A percentile compares a stretch with the other conserved stretches of the same genome.
phyloP scores from a whole-genome alignment of 805 yeast genomes.

The Ogataea wickerhamii region DNA sequence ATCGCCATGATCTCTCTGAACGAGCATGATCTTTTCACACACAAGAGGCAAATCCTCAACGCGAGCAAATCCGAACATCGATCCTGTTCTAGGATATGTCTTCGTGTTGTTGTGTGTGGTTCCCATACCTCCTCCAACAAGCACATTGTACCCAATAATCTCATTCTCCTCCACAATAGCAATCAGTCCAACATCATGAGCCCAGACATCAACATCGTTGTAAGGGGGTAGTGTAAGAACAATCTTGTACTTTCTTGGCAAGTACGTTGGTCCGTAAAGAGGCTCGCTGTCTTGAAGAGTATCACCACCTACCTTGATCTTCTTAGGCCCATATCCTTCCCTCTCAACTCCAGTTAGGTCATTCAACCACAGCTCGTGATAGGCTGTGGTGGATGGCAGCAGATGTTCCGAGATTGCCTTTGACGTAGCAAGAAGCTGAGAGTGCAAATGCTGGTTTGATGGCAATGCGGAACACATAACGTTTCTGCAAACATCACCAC shows the following conservation, averaged over 20 bases:
- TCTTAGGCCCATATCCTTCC: slow-evolving; percentile 81
- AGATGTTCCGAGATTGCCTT: slow-evolving; percentile 71
- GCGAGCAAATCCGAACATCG: slow-evolving; percentile 72
- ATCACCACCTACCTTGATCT: slow-evolving; percentile 85
- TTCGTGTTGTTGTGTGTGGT: slow-evolving; percentile 94
- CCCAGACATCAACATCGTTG: slow-evolving; percentile 95
- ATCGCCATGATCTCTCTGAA: slow-evolving; percentile 93
- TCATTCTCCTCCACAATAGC: slow-evolving; percentile 73
- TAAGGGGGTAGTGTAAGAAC: slow-evolving; percentile 94
- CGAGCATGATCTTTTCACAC: slow-evolving; percentile 88
- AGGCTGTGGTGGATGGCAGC: slow-evolving; percentile 89
- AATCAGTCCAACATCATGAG: slow-evolving; percentile 89
- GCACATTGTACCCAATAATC: slow-evolving; percentile 77
- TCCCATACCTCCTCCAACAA: slow-evolving; percentile 99
- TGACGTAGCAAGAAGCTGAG: slow-evolving; percentile 64
- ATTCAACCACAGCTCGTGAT: slow-evolving; percentile 89
- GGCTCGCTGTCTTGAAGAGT: slow-evolving; percentile 85
- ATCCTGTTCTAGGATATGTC: slow-evolving; percentile 94
- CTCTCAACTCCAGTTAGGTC: slow-evolving; percentile 30
- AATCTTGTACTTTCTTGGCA: slow-evolving; percentile 94
- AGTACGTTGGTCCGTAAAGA: slow-evolving; percentile 75
- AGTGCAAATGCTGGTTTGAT: slow-evolving; percentile 74
- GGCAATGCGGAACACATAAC: slow-evolving; percentile 93
- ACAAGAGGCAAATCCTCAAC: slow-evolving; percentile 68
- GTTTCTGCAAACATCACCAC: slow-evolving; percentile 98